Conservation (phyloP, 345 rosid species). For the Microthlaspi erraticum region DNA sequence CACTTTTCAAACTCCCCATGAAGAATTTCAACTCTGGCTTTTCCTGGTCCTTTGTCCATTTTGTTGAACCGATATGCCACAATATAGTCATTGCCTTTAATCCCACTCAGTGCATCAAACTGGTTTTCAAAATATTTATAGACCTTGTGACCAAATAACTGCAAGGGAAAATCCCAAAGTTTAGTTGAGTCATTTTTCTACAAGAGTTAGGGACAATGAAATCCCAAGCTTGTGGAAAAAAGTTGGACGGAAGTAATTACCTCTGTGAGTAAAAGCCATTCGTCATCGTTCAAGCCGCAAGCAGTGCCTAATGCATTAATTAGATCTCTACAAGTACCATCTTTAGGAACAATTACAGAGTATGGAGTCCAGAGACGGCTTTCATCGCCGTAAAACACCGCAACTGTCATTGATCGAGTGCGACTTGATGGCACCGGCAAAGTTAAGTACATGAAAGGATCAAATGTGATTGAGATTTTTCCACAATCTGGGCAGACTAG, state of each 20-base stretch:
- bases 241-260: too few species aligned
- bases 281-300: conserved; percentile 79
- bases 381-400: conserved; percentile 79
- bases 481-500: conserved; percentile 86
- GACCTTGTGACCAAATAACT: conserved; percentile 71
- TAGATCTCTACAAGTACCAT: conserved; percentile 80
- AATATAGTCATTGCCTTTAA: conserved; percentile 79
- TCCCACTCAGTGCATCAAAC: conserved; percentile 51
- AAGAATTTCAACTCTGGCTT: conserved; percentile 66
- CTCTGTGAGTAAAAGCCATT: conserved; percentile 84
- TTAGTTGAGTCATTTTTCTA: conserved; percentile 12
- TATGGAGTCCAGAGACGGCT: conserved; percentile 74
- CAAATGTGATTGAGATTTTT: conserved; percentile 88
- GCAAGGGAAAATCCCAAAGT: conserved; percentile 27
- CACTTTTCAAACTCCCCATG: conserved; percentile 66
- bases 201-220: conserved; percentile 34
- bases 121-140: conserved; percentile 63
- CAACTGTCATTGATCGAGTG: conserved; percentile 82
- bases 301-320: conserved; percentile 65
- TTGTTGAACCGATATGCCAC: conserved; percentile 76
- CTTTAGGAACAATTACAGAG: conserved; percentile 75
- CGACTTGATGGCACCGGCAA: conserved; percentile 87
- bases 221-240: too few species aligned
- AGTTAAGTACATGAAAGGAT: conserved; percentile 94
- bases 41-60: conserved; percentile 58